Evolutionary conservation across 192 early-diverging fungal genomes (phyloP), one percentile per base, ranked within the genome.

Genomic region (Coemansia sp.): DNA sequence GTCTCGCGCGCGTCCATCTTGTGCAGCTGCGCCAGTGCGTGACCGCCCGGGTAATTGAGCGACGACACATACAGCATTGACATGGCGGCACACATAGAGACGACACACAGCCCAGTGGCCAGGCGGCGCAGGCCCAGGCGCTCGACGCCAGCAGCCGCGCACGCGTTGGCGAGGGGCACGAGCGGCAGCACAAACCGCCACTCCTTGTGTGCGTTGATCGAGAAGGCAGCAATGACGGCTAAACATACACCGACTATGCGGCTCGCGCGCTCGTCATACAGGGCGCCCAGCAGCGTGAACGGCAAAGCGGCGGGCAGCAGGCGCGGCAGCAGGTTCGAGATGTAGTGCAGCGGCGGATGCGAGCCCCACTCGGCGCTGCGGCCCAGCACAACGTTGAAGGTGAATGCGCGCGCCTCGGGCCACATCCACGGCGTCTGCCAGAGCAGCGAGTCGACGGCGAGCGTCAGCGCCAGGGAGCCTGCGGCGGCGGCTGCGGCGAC

Each of bases 171-270:
- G 3, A 96, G 54, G 0, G 94, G 94, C 10, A 98, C 75, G 11
- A 81, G 78, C 20, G 94, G 91, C 3, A 95, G 62, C 1, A 98
- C 81, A 61, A 98, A 98, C 11, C 95, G 77, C 91, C 92, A 94
- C 58, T 98, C 95, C 64, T 98, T 98, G 68, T 98, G 95, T 10
- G 81, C 80, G 29, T 92, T 76, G 22, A 81, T 72, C 14, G 91
- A 94, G 44, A 91, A 90, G 3, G 82, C 23, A 3, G 53, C 40
- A 9, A 93, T 75, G 50, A 83, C 90, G 1, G 73, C 59, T 3
- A 78, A 8, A 3, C 70, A 72, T 0, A 89, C 86, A 9, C 68
- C 26, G 4, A 88, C 60, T 8, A 87, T 63, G 10, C 70, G 69
- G 13, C 79, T 58, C 5, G 72, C 65, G 19, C 83, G 72, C 3